These are phyloP conservation scores for Triticum monococcum DNA, from an alignment of 176 grass and related monocot genomes.

Conservation along the genomic window DNA sequence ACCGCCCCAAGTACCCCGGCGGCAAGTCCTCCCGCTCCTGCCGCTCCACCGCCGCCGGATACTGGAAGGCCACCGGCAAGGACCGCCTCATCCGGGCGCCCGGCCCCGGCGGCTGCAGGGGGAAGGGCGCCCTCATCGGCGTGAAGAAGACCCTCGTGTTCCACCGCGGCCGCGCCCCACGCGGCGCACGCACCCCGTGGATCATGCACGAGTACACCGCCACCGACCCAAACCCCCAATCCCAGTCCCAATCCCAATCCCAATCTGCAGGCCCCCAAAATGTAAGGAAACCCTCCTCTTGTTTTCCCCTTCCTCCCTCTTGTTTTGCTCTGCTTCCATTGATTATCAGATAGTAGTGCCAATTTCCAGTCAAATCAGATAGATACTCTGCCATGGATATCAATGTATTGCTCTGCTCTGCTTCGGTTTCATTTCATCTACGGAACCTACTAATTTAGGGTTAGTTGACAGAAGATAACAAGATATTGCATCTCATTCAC, in stretches of 20 bases:
- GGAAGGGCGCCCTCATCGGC: conserved; percentile 46
- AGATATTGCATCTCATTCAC: background rate
- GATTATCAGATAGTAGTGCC: too few species aligned
- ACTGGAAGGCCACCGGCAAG: conserved; percentile 99
- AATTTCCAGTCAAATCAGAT: too few species aligned
- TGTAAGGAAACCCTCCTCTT: conserved; percentile 5
- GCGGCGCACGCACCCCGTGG: conserved; percentile 47
- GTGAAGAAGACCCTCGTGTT: conserved; percentile 74
- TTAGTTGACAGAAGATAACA: too few species aligned
- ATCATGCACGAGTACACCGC: conserved; percentile 82
- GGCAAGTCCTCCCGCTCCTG: conserved; percentile 45
- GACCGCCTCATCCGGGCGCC: conserved; percentile 65
- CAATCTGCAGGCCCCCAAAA: conserved; percentile 15
- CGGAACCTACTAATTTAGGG: too few species aligned
- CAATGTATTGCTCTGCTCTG: too few species aligned
- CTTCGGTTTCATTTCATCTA: too few species aligned
- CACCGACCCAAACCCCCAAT: conserved; percentile 32
- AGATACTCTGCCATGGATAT: too few species aligned
- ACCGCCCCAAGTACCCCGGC: conserved; percentile 54
- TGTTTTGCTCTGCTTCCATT: background rate
- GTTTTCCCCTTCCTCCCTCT: background rate
- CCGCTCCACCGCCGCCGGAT: conserved; percentile 81
- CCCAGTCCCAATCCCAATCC: background rate
- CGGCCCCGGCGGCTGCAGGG: background rate
- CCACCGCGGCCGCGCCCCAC: conserved; percentile 53